These are phyloP conservation scores for Chaetomium sp. DNA, from an alignment of 2,329 filamentous ascomycete species.

Conservation along the genomic window DNA sequence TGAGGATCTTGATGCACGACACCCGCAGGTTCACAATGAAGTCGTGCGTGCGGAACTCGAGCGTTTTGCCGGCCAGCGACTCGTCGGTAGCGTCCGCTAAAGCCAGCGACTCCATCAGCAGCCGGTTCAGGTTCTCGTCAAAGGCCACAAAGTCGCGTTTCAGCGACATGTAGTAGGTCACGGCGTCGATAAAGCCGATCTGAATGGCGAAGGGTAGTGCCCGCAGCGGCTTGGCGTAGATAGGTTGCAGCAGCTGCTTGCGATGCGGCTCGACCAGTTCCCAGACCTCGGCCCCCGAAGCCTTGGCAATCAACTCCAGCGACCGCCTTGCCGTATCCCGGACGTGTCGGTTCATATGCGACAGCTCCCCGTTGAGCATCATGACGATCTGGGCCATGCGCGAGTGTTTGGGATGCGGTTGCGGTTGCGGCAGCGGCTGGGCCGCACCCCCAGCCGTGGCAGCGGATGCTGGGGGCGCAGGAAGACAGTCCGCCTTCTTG, in stretches of 20 bases:
- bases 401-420: conserved; percentile 42
- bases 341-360: conserved; percentile 93
- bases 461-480: conserved; percentile 28
- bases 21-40: conserved; percentile 87
- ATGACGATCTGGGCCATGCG: conserved; percentile 73
- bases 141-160: conserved; percentile 86
- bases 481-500: conserved; percentile 66
- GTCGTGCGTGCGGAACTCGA: conserved; percentile 92
- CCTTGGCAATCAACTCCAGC: conserved; percentile 73
- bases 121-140: conserved; percentile 81
- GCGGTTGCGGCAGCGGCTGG: conserved; percentile 31
- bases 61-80: conserved; percentile 81
- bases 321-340: conserved; percentile 78
- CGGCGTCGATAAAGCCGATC: conserved; percentile 96
- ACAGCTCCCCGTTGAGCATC: conserved; percentile 79
- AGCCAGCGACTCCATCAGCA: conserved; percentile 89
- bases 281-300: conserved; percentile 71
- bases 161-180: conserved; percentile 88
- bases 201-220: conserved; percentile 91
- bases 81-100: conserved; percentile 94
- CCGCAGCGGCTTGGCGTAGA: conserved; percentile 90
- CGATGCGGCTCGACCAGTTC: conserved; percentile 87
- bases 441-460: conserved; percentile 1
- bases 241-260: conserved; percentile 79
- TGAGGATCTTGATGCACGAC: conserved; percentile 86